A percentile compares a stretch with the other conserved stretches of the same genome.
Evolutionary conservation across 345 rosid genomes (phyloP).

Genomic region (Geranium brycei): DNA sequence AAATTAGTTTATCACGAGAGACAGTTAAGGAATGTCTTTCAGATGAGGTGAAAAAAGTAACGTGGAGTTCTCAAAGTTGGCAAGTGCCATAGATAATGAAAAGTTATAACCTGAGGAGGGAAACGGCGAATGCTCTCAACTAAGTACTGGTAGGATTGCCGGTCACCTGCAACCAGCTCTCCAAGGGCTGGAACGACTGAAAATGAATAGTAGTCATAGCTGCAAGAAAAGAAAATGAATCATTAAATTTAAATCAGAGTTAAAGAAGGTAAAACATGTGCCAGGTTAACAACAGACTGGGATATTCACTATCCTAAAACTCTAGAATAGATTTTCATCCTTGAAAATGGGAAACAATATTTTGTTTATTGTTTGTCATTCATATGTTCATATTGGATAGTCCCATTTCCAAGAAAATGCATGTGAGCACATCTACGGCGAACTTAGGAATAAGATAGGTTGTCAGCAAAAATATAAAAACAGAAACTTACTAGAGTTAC

Average conservation of each 20-base stretch:
- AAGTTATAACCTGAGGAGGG: slow-evolving; percentile 56
- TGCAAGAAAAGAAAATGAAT: slow-evolving; percentile 16
- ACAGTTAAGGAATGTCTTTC: no score
- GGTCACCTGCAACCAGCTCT: slow-evolving; percentile 69
- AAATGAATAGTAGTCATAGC: slow-evolving; percentile 80
- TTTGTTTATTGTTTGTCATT: not conserved
- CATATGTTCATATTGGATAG: not conserved
- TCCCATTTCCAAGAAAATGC: not conserved
- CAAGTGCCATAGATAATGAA: no score
- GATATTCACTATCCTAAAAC: not conserved
- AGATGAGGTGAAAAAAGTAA: no score
- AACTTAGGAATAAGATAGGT: not conserved
- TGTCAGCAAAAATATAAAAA: no score
- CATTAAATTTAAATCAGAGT: not conserved
- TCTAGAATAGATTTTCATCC: no score
- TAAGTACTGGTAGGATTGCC: slow-evolving; percentile 77
- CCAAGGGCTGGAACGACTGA: slow-evolving; percentile 73
- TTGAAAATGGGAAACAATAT: not conserved
- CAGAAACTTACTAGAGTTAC: not conserved
- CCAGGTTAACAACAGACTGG: not conserved
- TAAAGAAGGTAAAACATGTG: no score
- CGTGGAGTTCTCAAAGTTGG: no score
- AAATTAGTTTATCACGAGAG: no score
- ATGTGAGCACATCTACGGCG: not conserved
- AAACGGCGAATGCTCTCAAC: slow-evolving; percentile 90